These are phyloP conservation scores for Syzygium aqueum DNA, from an alignment of 345 rosid genomes.

Conservation along the genomic window DNA sequence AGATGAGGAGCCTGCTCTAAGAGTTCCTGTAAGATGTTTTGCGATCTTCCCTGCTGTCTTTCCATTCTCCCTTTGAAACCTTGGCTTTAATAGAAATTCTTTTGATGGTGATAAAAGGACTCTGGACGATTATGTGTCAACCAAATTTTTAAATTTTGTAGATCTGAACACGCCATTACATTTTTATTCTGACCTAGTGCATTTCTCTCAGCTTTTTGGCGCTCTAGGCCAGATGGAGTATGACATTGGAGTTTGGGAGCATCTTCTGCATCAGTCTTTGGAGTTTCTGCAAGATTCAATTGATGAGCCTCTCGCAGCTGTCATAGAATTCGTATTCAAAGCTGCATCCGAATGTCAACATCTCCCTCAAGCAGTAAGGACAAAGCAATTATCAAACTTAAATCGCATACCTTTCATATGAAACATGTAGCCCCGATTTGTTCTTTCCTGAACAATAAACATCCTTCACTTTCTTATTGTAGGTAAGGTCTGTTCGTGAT, in stretches of 20 bases:
- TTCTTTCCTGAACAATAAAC: not conserved
- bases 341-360: constrained; percentile 88
- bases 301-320: constrained; percentile 70
- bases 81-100: not conserved
- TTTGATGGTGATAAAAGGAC: not conserved
- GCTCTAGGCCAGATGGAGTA: constrained; percentile 88
- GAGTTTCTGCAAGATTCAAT: constrained; percentile 63
- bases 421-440: not conserved
- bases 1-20: constrained; percentile 77
- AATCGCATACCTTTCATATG: not conserved
- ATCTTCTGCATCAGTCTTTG: constrained; percentile 54
- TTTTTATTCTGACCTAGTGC: not conserved
- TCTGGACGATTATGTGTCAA: not conserved
- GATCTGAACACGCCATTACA: not conserved
- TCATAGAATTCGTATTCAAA: constrained; percentile 77
- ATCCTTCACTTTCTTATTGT: constrained; percentile 9
- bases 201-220: constrained; percentile 62
- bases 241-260: constrained; percentile 83
- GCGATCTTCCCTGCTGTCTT: not conserved
- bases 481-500: constrained; percentile 82
- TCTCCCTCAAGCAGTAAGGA: constrained; percentile 83
- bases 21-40: constrained; percentile 62
- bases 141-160: not conserved
- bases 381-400: not conserved
- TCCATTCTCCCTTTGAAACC: not conserved